phyloP scores from a whole-genome alignment of 164 flowering plant species.

The Pachysandra terminalis region DNA sequence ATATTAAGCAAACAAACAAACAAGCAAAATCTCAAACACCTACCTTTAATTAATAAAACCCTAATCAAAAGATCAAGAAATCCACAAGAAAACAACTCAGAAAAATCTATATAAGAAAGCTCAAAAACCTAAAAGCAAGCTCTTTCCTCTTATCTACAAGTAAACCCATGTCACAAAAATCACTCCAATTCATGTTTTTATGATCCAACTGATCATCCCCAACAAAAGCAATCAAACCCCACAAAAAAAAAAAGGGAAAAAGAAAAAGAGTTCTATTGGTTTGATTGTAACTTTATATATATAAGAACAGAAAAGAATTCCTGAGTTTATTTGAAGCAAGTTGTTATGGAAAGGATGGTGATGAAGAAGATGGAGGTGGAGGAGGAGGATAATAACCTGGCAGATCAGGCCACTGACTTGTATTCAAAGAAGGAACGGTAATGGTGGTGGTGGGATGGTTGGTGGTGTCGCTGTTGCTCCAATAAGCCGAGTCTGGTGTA shows the following conservation, averaged over 20 bases:
- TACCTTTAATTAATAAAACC: not conserved
- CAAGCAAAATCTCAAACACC: not conserved
- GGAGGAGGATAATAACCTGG: conserved; percentile 31
- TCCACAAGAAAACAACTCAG: not conserved
- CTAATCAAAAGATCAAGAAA: not conserved
- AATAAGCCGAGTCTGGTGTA: conserved; percentile 6
- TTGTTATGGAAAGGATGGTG: conserved; percentile 8
- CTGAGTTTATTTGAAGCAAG: not conserved
- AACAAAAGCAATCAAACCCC: not conserved
- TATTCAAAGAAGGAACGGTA: conserved; percentile 17
- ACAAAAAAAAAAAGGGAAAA: not conserved
- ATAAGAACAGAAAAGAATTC: not conserved
- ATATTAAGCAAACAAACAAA: not conserved
- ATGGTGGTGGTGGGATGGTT: conserved; percentile 5
- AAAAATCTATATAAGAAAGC: not conserved
- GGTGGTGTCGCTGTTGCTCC: conserved; percentile 9
- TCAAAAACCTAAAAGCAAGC: not conserved
- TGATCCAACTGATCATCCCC: conserved; percentile 7
- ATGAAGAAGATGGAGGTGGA: conserved; percentile 18
- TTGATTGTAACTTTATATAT: not conserved
- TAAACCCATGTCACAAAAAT: conserved; percentile 14
- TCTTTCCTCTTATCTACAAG: conserved; percentile 8
- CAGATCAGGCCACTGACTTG: conserved; percentile 33
- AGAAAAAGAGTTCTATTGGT: not conserved
- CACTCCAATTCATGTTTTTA: not conserved